These are phyloP conservation scores for Mycogone perniciosa DNA, from an alignment of 2,329 filamentous ascomycete species.

Conservation along the genomic window DNA sequence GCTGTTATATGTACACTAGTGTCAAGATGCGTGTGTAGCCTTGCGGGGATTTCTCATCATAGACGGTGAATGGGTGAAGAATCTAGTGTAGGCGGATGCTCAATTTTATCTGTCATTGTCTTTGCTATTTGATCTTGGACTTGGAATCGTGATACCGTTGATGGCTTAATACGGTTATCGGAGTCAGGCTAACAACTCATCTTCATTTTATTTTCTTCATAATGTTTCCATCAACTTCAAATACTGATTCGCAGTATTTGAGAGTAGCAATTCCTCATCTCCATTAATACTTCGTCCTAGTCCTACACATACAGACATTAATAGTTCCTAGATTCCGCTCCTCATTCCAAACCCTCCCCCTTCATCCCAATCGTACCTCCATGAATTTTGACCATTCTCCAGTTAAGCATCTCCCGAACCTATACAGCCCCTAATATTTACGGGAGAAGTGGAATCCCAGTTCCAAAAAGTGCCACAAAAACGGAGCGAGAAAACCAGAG, in stretches of 20 bases:
- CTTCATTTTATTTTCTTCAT: neutral
- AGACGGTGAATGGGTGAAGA: conserved; percentile 38
- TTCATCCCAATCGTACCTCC: neutral
- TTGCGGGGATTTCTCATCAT: conserved; percentile 39
- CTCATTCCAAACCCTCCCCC: neutral
- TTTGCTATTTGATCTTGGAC: neutral
- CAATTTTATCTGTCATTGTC: conserved; percentile 20
- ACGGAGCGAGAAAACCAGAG: neutral
- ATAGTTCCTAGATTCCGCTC: neutral
- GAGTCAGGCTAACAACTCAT: neutral
- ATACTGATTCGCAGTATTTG: neutral
- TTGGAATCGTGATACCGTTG: neutral
- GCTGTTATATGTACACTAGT: conserved; percentile 47
- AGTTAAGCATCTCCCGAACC: neutral
- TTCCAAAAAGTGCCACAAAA: neutral
- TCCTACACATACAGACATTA: conserved; percentile 6
- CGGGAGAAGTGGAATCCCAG: conserved; percentile 9
- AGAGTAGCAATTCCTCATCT: no score
- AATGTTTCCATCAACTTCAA: neutral
- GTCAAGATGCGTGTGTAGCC: conserved; percentile 37
- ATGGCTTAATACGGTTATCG: no score
- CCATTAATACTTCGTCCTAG: neutral
- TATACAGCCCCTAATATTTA: conserved; percentile 10
- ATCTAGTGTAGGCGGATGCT: conserved; percentile 37
- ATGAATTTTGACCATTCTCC: neutral